phyloP scores from a whole-genome alignment of 768 basidiomycete species.

The Coprinopsis marcescibilis region DNA sequence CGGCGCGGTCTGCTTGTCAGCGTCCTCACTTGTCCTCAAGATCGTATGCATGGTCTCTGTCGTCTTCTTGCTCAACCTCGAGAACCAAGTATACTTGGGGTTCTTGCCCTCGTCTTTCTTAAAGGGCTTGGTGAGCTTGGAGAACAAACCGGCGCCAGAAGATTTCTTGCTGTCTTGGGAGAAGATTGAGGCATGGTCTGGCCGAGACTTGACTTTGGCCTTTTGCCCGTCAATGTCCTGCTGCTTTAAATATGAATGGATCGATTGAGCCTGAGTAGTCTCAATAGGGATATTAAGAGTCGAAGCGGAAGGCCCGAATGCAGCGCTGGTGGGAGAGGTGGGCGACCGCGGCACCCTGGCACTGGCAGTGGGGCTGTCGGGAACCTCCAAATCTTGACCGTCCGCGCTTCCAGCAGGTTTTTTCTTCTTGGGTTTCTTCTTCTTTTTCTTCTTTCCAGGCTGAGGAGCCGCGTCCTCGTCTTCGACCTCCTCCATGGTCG shows the following conservation, averaged over 20 bases:
- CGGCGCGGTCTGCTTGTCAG: constrained; percentile 45
- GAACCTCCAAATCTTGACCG: constrained; percentile 15
- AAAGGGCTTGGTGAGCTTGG: constrained; percentile 30
- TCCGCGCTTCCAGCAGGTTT: constrained; percentile 34
- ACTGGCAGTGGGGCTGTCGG: constrained; percentile 16
- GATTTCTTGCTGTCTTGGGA: constrained; percentile 35
- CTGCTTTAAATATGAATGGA: constrained; percentile 59
- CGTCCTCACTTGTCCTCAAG: constrained; percentile 48
- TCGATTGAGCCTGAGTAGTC: constrained; percentile 57
- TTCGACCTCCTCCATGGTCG: constrained; percentile 68
- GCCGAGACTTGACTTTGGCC: constrained; percentile 66
- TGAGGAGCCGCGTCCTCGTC: constrained; percentile 51
- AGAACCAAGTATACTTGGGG: constrained; percentile 51
- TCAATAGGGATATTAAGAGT: constrained; percentile 28
- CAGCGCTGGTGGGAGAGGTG: constrained; percentile 8
- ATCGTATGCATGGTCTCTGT: constrained; percentile 59
- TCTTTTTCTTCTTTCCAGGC: constrained; percentile 51
- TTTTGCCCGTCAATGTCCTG: constrained; percentile 44
- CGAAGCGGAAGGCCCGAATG: constrained; percentile 23
- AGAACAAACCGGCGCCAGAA: constrained; percentile 37
- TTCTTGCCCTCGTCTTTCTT: constrained; percentile 34
- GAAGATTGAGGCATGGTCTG: constrained; percentile 50
- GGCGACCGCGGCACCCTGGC: constrained; percentile 16
- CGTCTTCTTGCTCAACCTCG: constrained; percentile 54
- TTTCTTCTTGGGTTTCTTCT: constrained; percentile 75